phyloP scores from a whole-genome alignment of 352 stramenopile genomes.

The Pythium pectinolyticum region DNA sequence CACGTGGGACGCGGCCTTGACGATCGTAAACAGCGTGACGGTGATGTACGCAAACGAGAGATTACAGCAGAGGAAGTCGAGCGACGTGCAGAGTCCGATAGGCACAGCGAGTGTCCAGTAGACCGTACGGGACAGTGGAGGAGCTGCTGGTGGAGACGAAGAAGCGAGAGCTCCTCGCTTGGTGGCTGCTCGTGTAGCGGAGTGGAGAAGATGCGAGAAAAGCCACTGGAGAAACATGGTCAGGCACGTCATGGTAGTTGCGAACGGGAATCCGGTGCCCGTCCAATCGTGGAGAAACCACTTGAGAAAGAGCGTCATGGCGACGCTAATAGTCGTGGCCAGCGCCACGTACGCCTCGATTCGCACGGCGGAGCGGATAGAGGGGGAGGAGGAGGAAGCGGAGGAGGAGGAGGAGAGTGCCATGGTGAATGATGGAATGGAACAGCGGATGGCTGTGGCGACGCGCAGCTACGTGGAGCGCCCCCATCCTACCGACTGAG shows the following conservation, averaged over 20 bases:
- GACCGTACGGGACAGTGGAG: conserved; percentile 30
- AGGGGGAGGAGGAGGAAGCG: conserved; percentile 10
- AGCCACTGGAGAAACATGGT: conserved; percentile 78
- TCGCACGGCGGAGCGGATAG: conserved; percentile 46
- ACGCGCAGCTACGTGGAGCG: too few relatives aligned
- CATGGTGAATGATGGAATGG: background rate
- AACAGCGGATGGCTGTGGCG: background rate
- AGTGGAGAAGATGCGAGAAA: conserved; percentile 48
- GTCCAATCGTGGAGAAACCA: conserved; percentile 74
- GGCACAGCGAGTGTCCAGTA: conserved; percentile 73
- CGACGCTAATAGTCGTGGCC: conserved; percentile 76
- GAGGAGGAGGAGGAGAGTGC: background rate
- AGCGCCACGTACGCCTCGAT: conserved; percentile 63
- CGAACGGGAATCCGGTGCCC: conserved; percentile 64
- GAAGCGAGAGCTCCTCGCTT: too few relatives aligned
- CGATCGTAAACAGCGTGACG: conserved; percentile 83
- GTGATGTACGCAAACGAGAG: conserved; percentile 82
- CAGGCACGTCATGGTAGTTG: conserved; percentile 71
- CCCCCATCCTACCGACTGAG: too few relatives aligned
- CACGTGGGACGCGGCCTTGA: conserved; percentile 72
- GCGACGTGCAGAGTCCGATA: conserved; percentile 71
- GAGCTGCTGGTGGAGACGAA: conserved; percentile 24
- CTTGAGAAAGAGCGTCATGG: conserved; percentile 84
- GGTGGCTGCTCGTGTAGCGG: conserved; percentile 28
- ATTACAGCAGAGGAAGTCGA: conserved; percentile 83